These are phyloP conservation scores for Wallacemonas collosoma DNA, from an alignment of 208 protist genomes.

Conservation along the genomic window DNA sequence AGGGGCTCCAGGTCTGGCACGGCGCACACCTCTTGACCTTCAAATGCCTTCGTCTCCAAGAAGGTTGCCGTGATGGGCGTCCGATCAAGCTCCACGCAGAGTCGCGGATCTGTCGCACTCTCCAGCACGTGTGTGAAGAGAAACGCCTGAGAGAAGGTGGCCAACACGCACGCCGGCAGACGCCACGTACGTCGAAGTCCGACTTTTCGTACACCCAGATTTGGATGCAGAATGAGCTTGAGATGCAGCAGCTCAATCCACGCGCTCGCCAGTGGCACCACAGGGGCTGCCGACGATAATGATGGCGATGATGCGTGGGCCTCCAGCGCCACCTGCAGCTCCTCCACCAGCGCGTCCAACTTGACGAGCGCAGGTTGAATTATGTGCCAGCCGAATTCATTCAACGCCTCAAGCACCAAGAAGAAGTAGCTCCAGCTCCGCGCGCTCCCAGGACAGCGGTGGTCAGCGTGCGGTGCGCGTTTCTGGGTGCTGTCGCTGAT, in stretches of 20 bases:
- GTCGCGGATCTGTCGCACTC: conserved; percentile 56
- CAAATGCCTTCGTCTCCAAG: conserved; percentile 67
- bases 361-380: conserved; percentile 71
- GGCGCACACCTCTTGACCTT: conserved; percentile 56
- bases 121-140: conserved; percentile 60
- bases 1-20: conserved; percentile 44
- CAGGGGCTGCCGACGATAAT: neutral
- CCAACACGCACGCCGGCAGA: conserved; percentile 45
- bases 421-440: conserved; percentile 76
- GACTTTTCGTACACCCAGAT: conserved; percentile 75
- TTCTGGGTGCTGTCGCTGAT: no score
- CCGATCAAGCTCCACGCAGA: conserved; percentile 82
- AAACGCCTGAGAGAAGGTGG: conserved; percentile 54
- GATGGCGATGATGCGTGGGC: neutral
- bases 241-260: conserved; percentile 84
- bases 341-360: conserved; percentile 61
- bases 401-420: conserved; percentile 76
- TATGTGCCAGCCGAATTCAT: conserved; percentile 87
- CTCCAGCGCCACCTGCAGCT: conserved; percentile 27
- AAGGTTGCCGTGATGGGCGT: conserved; percentile 53
- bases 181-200: conserved; percentile 64
- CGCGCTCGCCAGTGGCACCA: conserved; percentile 5
- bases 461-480: no score
- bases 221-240: conserved; percentile 82
- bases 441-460: conserved; percentile 8